phyloP scores from a whole-genome alignment of 2,329 filamentous ascomycete genomes.

The Penicillium sp. region DNA sequence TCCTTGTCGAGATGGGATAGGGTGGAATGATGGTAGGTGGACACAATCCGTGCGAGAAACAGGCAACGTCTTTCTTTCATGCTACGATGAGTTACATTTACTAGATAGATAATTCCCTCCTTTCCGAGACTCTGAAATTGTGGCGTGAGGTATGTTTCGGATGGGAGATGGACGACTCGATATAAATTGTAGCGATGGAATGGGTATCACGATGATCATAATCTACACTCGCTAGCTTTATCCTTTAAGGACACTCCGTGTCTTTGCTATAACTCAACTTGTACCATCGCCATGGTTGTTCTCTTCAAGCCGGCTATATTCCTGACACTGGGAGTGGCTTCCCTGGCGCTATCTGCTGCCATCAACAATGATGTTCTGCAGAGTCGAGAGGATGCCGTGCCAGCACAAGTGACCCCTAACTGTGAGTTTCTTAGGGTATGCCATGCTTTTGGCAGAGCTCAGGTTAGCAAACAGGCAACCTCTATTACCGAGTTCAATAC shows the following conservation, averaged over 20 bases:
- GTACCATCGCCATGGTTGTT: conserved; percentile 1
- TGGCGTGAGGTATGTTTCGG: neutral
- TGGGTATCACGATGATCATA: neutral
- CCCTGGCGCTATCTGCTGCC: conserved; percentile 4
- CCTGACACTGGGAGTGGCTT: conserved; percentile 7
- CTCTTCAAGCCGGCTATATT: conserved; percentile 1
- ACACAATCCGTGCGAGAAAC: conserved; percentile 8
- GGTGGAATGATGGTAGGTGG: conserved; percentile 3
- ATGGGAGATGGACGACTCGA: neutral
- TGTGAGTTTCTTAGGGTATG: conserved; percentile 2
- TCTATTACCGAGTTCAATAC: conserved; percentile 12
- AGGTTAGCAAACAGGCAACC: conserved; percentile 7
- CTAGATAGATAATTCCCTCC: neutral
- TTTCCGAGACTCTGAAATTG: neutral
- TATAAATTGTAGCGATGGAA: neutral
- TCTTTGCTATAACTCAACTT: neutral
- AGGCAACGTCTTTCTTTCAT: neutral
- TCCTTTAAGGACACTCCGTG: neutral
- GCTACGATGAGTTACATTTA: neutral
- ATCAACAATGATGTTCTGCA: neutral
- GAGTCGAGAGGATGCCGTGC: neutral
- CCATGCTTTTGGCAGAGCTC: neutral
- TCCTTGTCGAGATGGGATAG: neutral
- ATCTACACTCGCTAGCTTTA: neutral
- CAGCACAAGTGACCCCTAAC: neutral